Evolutionary conservation across 305 asterid genomes (phyloP).

Genomic region (Solanum hybrid): DNA sequence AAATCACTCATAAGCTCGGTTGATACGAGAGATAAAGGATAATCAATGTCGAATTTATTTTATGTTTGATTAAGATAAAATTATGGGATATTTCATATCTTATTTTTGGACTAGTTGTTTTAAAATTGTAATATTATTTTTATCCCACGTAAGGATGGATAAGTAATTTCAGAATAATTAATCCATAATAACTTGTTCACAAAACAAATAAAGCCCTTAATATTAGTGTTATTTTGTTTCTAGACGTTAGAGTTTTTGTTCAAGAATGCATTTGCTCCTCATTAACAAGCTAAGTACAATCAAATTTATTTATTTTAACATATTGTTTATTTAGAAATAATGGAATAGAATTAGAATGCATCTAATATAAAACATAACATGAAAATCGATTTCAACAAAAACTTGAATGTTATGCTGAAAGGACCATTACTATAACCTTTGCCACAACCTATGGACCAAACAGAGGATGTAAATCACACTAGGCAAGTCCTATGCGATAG

Average conservation of each 20-base stretch:
- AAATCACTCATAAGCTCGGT: neutral
- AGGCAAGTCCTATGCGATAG: neutral
- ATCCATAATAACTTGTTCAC: too few relatives aligned
- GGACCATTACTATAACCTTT: too few relatives aligned
- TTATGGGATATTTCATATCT: too few relatives aligned
- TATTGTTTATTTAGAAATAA: neutral
- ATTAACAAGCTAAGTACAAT: neutral
- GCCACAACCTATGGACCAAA: neutral
- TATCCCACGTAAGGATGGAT: too few relatives aligned
- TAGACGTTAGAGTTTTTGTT: neutral
- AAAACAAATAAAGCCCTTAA: too few relatives aligned
- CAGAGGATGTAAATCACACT: neutral
- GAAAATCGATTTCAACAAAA: neutral
- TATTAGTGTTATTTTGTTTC: neutral
- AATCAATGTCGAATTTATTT: too few relatives aligned
- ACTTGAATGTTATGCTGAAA: neutral
- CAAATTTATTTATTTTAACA: neutral
- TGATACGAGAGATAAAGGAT: neutral
- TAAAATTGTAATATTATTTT: too few relatives aligned
- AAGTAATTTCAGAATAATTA: too few relatives aligned
- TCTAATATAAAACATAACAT: neutral
- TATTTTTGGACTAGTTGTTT: too few relatives aligned
- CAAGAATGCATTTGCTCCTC: neutral
- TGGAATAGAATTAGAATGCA: neutral
- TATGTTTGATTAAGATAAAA: too few relatives aligned